Evolutionary conservation across 768 basidiomycete genomes (phyloP), one percentile per base, ranked within the genome.

Genomic region (Rhodocollybia butyracea): DNA sequence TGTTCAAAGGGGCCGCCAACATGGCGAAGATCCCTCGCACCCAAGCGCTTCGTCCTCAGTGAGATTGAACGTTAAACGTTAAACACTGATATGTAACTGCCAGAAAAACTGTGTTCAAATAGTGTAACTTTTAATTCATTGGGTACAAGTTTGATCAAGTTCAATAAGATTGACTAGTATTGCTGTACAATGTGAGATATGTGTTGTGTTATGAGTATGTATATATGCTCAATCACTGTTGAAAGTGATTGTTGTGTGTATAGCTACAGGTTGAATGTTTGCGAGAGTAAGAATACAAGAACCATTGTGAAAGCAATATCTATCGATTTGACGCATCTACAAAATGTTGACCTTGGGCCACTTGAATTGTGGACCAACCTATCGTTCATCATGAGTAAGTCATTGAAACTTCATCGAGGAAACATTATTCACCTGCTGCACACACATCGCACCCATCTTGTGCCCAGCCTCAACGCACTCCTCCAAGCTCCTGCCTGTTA

Each of bases 401-500:
- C 17, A 43, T 8, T 17, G 15, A 21, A 32, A 30, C 39, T 10
- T n/a, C 7, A 17, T 24, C 17, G 15, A 41, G 41, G 31, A 24
- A 43, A 17, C 2, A 22, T 26, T 39, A 63, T 76, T 51, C 61
- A 89, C 89, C 78, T 87, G 81, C 64, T 87, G 82, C 50, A 98
- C 87, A 74, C 87, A 89, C 81, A 94, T 91, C 46, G 82, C 74
- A 38, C 89, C 95, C 63, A 97, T 62, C 69, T 84, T 86, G 73
- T 98, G 96, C 1, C 96, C 97, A 27, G 80, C 84, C 73, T 88
- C 83, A 57, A 99, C 81, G 45, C 80, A 80, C 69, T 93, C 86
- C 19, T 88, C 85, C 27, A 92, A 64, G 27, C 66, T 72, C 79
- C 92, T 97, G 12, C 93, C 94, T 32, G 81, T 69, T 50, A 91